phyloP scores from a whole-genome alignment of 768 basidiomycete species.

The Russula sp. region DNA sequence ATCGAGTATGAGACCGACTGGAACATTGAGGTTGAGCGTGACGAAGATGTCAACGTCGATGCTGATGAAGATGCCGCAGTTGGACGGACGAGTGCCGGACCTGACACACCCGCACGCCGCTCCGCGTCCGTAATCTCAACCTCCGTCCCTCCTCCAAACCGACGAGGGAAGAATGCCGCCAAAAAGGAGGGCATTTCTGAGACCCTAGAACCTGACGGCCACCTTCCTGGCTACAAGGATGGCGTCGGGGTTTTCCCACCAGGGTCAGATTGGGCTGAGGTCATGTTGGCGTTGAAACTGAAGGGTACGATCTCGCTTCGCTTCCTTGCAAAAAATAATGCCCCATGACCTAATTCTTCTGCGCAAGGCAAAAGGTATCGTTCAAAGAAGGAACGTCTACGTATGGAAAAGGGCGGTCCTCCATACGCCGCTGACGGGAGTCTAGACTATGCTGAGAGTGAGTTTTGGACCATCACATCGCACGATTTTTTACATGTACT shows the following conservation, averaged over 20 bases:
- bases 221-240: slow-evolving; percentile 69
- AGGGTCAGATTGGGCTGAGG: slow-evolving; percentile 61
- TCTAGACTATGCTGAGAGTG: slow-evolving; percentile 65
- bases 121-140: slow-evolving; percentile 25
- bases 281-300: slow-evolving; percentile 66
- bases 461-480: slow-evolving; percentile 24
- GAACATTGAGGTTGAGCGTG: slow-evolving; percentile 69
- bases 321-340: neutral
- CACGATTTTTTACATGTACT: slow-evolving; percentile 9
- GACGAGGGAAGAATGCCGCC: slow-evolving; percentile 33
- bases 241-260: slow-evolving; percentile 68
- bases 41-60: slow-evolving; percentile 27
- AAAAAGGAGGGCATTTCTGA: slow-evolving; percentile 36
- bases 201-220: slow-evolving; percentile 59
- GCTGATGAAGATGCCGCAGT: slow-evolving; percentile 39
- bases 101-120: slow-evolving; percentile 25
- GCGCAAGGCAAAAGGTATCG: slow-evolving; percentile 61
- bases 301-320: slow-evolving; percentile 42
- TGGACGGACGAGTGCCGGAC: slow-evolving; percentile 14
- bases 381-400: slow-evolving; percentile 72
- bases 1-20: slow-evolving; percentile 80
- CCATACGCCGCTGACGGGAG: slow-evolving; percentile 71
- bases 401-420: slow-evolving; percentile 71
- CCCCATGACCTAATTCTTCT: neutral
- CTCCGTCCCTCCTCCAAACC: slow-evolving; percentile 15